A percentile compares a stretch with the other conserved stretches of the same genome.
Evolutionary conservation across 2,329 filamentous ascomycete genomes (phyloP).

Genomic region (Raffaelea ambrosiae): DNA sequence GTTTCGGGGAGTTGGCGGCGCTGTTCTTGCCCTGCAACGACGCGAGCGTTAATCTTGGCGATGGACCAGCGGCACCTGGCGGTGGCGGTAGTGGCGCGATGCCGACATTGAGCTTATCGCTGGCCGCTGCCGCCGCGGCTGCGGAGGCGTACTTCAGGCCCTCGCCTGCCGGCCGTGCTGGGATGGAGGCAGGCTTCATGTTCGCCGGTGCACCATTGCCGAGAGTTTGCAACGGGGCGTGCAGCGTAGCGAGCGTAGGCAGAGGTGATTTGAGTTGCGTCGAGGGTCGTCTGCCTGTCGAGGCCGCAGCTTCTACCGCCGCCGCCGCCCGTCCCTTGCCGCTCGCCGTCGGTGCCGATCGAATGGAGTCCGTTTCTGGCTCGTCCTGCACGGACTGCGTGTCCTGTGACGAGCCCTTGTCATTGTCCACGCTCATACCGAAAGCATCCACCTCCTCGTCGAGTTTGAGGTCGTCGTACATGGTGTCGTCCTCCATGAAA

Average conservation of each 20-base stretch:
- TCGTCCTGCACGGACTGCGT: constrained; percentile 89
- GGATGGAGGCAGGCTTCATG: constrained; percentile 91
- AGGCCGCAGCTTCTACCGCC: constrained; percentile 44
- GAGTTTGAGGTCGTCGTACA: constrained; percentile 91
- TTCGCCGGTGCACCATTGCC: constrained; percentile 41
- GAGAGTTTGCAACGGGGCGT: constrained; percentile 58
- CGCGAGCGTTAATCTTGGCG: constrained; percentile 34
- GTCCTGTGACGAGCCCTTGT: constrained; percentile 91
- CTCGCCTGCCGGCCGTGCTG: constrained; percentile 77
- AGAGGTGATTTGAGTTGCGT: constrained; percentile 88
- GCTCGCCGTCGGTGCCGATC: constrained; percentile 30
- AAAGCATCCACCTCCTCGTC: constrained; percentile 86
- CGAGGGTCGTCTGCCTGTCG: constrained; percentile 62
- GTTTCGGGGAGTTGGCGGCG: constrained; percentile 45
- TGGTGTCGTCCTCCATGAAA: constrained; percentile 85
- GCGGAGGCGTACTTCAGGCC: constrained; percentile 95
- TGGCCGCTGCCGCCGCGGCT: constrained; percentile 84
- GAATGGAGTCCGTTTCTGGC: constrained; percentile 44
- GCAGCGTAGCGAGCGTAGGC: constrained; percentile 84
- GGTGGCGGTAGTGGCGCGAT: constrained; percentile 91
- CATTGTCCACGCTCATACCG: constrained; percentile 71
- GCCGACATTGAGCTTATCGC: constrained; percentile 78
- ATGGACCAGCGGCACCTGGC: constrained; percentile 46
- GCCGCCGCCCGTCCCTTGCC: constrained; percentile 47
- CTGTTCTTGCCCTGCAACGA: constrained; percentile 45